phyloP scores from a whole-genome alignment of 495 filamentous ascomycete species.

The Sabuloglossum arenarium region DNA sequence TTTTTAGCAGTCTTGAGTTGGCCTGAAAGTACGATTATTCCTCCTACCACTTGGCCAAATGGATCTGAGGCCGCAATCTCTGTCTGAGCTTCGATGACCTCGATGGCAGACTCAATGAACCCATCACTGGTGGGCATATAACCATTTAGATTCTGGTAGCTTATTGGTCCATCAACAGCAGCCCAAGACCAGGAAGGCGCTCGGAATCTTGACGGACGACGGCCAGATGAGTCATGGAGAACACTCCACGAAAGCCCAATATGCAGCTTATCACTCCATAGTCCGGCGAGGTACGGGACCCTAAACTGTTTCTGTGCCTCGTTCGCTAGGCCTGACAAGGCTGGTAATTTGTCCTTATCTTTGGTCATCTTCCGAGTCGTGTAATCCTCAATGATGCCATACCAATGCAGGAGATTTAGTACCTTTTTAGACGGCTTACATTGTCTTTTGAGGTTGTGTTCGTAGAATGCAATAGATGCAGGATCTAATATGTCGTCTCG shows the following conservation, averaged over 20 bases:
- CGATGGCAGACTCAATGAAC: too few species aligned
- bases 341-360: background rate
- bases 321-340: background rate
- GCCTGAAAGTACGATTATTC: too few species aligned
- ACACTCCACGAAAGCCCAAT: background rate
- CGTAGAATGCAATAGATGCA: background rate
- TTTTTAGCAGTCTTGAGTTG: too few species aligned
- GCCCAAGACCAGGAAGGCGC: conserved; percentile 9
- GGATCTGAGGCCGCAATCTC: too few species aligned
- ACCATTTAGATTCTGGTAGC: too few species aligned
- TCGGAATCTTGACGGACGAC: background rate
- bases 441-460: background rate
- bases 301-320: background rate
- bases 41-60: too few species aligned
- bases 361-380: background rate
- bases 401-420: too few species aligned
- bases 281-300: background rate
- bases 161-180: conserved; percentile 2
- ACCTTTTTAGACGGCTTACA: background rate
- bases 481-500: background rate
- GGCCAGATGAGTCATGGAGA: background rate
- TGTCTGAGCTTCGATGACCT: too few species aligned
- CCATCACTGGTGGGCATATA: too few species aligned
- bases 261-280: background rate
- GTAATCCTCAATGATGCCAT: background rate